Evolutionary conservation across 352 stramenopile species (phyloP).

Genomic region (Phytophthora litchii): DNA sequence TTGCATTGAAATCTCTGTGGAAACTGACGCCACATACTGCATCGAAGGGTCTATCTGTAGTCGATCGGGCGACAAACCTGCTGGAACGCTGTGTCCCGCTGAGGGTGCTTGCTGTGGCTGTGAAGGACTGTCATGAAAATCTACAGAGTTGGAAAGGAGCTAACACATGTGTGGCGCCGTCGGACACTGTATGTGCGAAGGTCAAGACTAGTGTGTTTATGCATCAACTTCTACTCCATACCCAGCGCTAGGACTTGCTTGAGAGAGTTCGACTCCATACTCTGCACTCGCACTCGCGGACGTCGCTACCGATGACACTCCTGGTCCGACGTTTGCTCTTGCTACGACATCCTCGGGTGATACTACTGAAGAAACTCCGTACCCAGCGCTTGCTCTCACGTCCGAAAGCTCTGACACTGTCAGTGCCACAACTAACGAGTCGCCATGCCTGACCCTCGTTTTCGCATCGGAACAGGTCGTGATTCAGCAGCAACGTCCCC

Average conservation of each 20-base stretch:
- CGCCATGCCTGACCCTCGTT: too few species aligned
- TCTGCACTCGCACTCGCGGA: constrained; percentile 15
- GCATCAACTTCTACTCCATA: too few species aligned
- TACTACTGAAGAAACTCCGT: not conserved
- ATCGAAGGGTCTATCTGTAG: constrained; percentile 62
- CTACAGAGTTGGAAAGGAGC: constrained; percentile 49
- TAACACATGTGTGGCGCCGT: constrained; percentile 48
- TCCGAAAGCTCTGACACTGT: constrained; percentile 1
- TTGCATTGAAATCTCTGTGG: constrained; percentile 60
- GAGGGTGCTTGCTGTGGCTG: constrained; percentile 49
- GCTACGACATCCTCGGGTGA: constrained; percentile 1
- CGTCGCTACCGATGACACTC: not conserved
- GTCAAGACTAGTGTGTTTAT: constrained; percentile 63
- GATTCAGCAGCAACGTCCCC: too few species aligned
- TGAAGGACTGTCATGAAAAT: constrained; percentile 52
- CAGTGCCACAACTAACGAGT: too few species aligned
- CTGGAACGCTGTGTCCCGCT: constrained; percentile 50
- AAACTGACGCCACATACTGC: constrained; percentile 69
- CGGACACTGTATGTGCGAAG: constrained; percentile 51
- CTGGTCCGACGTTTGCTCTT: constrained; percentile 13
- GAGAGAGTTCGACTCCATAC: constrained; percentile 6
- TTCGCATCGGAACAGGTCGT: too few species aligned
- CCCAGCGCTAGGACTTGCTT: too few species aligned
- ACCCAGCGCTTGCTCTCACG: constrained; percentile 8
- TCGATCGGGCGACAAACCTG: constrained; percentile 41